phyloP scores from a whole-genome alignment of 495 filamentous ascomycete species.

The Evernia prunastri region DNA sequence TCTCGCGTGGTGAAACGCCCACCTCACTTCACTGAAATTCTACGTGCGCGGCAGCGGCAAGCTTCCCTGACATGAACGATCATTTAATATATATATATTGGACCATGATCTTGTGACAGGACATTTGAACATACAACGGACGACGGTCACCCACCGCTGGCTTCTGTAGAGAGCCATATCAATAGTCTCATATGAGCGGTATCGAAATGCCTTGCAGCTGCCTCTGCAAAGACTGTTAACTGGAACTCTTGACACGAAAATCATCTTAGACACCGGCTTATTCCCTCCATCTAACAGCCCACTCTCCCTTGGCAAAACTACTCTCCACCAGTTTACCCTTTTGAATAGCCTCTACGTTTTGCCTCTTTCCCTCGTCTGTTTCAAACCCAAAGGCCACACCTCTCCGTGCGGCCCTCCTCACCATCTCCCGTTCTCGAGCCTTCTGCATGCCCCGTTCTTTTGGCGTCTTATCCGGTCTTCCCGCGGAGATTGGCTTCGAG shows the following conservation, averaged over 20 bases:
- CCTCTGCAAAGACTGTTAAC: too few species aligned
- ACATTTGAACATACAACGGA: too few species aligned
- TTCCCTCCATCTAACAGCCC: constrained; percentile 41
- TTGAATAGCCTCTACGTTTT: constrained; percentile 28
- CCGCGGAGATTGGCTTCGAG: constrained; percentile 17
- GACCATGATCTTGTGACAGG: too few species aligned
- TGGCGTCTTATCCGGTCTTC: background rate
- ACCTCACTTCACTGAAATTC: too few species aligned
- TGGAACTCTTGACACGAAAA: too few species aligned
- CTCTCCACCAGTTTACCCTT: constrained; percentile 38
- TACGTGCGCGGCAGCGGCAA: background rate
- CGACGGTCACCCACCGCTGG: too few species aligned
- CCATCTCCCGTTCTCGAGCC: constrained; percentile 37
- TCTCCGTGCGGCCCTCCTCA: constrained; percentile 38
- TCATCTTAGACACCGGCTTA: background rate
- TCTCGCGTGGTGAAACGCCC: too few species aligned
- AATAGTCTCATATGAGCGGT: too few species aligned
- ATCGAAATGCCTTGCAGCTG: too few species aligned
- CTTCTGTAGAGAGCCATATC: too few species aligned
- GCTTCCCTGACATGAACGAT: too few species aligned
- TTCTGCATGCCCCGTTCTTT: constrained; percentile 12
- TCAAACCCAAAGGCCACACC: constrained; percentile 42
- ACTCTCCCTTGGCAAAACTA: constrained; percentile 44
- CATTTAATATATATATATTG: too few species aligned
- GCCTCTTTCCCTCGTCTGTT: constrained; percentile 3